Conservation (phyloP, 2,329 filamentous ascomycete species). For the Blumeriella jaapii region DNA sequence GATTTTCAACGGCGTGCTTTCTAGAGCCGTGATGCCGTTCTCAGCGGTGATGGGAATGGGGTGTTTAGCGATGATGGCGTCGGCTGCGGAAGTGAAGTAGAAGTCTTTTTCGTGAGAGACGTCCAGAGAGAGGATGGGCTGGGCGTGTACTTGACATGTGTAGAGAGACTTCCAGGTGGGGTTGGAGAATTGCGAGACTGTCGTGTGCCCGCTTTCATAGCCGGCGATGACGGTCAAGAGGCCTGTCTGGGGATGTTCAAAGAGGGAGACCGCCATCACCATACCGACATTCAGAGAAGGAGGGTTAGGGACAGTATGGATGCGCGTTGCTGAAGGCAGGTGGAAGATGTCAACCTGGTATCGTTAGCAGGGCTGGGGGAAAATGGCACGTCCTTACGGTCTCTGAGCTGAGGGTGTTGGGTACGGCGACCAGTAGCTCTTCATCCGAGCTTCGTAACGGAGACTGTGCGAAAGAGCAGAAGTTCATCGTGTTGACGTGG, state of each 20-base stretch:
- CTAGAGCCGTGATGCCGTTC: slow-evolving; percentile 4
- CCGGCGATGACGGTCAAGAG: slow-evolving; percentile 57
- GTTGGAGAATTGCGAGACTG: slow-evolving; percentile 38
- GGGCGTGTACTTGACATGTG: slow-evolving; percentile 55
- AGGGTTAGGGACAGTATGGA: slow-evolving; percentile 42
- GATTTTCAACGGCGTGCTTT: slow-evolving; percentile 38
- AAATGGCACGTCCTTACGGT: slow-evolving; percentile 37
- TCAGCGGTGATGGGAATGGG: slow-evolving; percentile 38
- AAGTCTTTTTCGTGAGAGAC: slow-evolving; percentile 36
- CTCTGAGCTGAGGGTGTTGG: slow-evolving; percentile 64
- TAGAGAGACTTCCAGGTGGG: slow-evolving; percentile 47
- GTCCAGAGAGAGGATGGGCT: slow-evolving; percentile 70
- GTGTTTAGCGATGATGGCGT: slow-evolving; percentile 69
- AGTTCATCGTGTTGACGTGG: slow-evolving; percentile 87
- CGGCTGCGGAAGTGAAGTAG: slow-evolving; percentile 74
- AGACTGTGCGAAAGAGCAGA: slow-evolving; percentile 62
- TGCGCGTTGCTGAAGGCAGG: slow-evolving; percentile 62
- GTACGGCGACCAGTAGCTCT: slow-evolving; percentile 62
- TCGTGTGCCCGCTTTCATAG: slow-evolving; percentile 75
- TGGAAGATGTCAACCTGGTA: slow-evolving; percentile 68
- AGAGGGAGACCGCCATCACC: slow-evolving; percentile 71
- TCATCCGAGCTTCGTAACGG: slow-evolving; percentile 13
- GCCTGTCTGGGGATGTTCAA: slow-evolving; percentile 33
- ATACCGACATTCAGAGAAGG: slow-evolving; percentile 51
- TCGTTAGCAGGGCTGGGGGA: slow-evolving; percentile 10